Percentiles rank a stretch among this genome's conserved stretches.
Evolutionary conservation across 805 yeast genomes (phyloP).

Genomic region (Candida coquimbonensis): DNA sequence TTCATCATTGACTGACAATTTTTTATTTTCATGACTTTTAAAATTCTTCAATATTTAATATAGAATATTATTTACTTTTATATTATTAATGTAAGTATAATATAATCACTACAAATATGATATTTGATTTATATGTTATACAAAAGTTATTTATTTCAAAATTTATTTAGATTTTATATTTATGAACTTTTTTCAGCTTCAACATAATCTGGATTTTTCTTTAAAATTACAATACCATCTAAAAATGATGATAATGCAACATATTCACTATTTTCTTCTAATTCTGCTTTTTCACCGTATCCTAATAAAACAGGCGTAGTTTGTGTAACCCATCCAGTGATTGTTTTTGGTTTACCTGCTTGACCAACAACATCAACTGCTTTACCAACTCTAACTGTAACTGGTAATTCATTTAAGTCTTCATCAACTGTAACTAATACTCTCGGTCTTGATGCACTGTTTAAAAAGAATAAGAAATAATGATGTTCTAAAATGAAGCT

Average conservation of each 20-base stretch:
- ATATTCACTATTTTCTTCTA: constrained; percentile 87
- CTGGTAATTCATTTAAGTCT: constrained; percentile 72
- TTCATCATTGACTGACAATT: too few species aligned
- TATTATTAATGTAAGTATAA: neutral
- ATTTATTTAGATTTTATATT: neutral
- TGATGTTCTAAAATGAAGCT: constrained; percentile 78
- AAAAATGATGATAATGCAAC: constrained; percentile 70
- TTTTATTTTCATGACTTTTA: too few species aligned
- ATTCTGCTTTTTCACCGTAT: constrained; percentile 93
- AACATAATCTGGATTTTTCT: constrained; percentile 81
- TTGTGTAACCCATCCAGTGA: constrained; percentile 99
- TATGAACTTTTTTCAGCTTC: constrained; percentile 39
- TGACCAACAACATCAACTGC: constrained; percentile 99
- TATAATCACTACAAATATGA: neutral
- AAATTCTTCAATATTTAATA: too few species aligned
- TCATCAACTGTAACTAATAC: constrained; percentile 91
- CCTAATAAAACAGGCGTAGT: constrained; percentile 93
- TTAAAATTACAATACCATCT: constrained; percentile 90
- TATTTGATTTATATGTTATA: neutral
- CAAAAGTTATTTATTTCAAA: neutral
- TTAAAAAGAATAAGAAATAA: constrained; percentile 74
- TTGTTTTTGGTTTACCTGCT: constrained; percentile 98
- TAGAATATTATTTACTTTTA: neutral
- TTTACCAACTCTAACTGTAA: constrained; percentile 96
- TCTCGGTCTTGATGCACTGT: constrained; percentile 87